Percentiles rank a stretch among this genome's conserved stretches.
phyloP scores from a whole-genome alignment of 768 basidiomycete genomes.

The Boletus subparvulus region DNA sequence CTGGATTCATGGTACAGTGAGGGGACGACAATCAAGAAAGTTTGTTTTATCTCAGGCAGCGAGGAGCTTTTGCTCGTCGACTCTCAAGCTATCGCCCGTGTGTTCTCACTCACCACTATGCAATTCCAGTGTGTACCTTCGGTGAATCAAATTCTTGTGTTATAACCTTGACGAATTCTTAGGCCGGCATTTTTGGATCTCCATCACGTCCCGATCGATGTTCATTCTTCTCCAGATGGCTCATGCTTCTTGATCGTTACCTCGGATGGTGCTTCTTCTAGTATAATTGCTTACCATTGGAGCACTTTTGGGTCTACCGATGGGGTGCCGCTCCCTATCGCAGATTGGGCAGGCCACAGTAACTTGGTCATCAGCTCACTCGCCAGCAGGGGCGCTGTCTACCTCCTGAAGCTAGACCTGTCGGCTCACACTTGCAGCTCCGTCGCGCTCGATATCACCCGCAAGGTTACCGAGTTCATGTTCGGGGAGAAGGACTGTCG shows the following conservation, averaged over 20 bases:
- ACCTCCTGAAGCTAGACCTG: constrained; percentile 45
- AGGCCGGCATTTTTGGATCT: constrained; percentile 51
- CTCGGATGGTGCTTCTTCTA: constrained; percentile 14
- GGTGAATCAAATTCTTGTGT: not conserved
- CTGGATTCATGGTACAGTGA: constrained; percentile 48
- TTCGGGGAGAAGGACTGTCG: constrained; percentile 45
- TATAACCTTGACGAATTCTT: not conserved
- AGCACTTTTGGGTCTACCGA: constrained; percentile 52
- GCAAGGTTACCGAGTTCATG: constrained; percentile 56
- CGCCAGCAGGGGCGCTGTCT: constrained; percentile 38
- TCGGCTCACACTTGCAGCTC: constrained; percentile 39
- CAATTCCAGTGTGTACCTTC: constrained; percentile 47
- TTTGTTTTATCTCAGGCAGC: constrained; percentile 46
- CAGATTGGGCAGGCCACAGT: constrained; percentile 25
- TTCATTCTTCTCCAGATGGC: constrained; percentile 54
- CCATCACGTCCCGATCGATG: constrained; percentile 29
- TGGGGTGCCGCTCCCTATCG: constrained; percentile 41
- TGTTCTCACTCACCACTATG: constrained; percentile 54
- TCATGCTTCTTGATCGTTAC: constrained; percentile 46
- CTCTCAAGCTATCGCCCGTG: constrained; percentile 39
- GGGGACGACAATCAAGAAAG: constrained; percentile 35
- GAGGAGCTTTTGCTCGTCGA: constrained; percentile 59
- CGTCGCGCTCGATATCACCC: constrained; percentile 50
- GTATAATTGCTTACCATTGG: constrained; percentile 51
- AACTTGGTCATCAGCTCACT: constrained; percentile 45